These are phyloP conservation scores for Oldenlandia corymbosa DNA, from an alignment of 257 asterid genomes.

Conservation along the genomic window DNA sequence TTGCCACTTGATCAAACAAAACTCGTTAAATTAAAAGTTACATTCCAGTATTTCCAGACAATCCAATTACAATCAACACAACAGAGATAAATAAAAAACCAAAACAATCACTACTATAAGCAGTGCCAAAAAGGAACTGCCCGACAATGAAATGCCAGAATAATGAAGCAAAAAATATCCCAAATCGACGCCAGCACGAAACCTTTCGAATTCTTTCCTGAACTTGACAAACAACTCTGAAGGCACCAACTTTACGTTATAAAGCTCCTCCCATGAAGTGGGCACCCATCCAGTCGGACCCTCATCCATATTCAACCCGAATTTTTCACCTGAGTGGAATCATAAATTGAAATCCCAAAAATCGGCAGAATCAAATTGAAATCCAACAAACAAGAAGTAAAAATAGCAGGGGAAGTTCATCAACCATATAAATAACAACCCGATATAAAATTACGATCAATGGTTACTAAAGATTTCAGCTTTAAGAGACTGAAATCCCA, in stretches of 20 bases:
- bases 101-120: background rate
- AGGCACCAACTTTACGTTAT: conserved; percentile 85
- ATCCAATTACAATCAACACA: background rate
- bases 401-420: too few relatives aligned
- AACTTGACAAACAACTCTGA: conserved; percentile 78
- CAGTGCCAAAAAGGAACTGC: too few relatives aligned
- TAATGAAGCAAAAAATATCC: conserved; percentile 41
- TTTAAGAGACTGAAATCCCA: too few relatives aligned
- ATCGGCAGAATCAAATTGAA: too few relatives aligned
- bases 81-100: background rate
- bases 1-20: background rate
- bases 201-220: conserved; percentile 67
- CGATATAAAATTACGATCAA: too few relatives aligned
- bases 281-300: conserved; percentile 63
- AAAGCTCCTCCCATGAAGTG: conserved; percentile 76
- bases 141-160: background rate
- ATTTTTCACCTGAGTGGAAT: background rate
- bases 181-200: conserved; percentile 75
- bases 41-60: background rate
- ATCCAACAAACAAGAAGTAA: too few relatives aligned
- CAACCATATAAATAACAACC: too few relatives aligned
- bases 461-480: too few relatives aligned
- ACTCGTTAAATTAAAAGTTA: too few relatives aligned
- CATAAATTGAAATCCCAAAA: too few relatives aligned
- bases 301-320: conserved; percentile 41